Percentiles rank a stretch among this genome's conserved stretches.
Conservation (phyloP, 768 basidiomycete genomes). For the Agrocybe pediades region DNA sequence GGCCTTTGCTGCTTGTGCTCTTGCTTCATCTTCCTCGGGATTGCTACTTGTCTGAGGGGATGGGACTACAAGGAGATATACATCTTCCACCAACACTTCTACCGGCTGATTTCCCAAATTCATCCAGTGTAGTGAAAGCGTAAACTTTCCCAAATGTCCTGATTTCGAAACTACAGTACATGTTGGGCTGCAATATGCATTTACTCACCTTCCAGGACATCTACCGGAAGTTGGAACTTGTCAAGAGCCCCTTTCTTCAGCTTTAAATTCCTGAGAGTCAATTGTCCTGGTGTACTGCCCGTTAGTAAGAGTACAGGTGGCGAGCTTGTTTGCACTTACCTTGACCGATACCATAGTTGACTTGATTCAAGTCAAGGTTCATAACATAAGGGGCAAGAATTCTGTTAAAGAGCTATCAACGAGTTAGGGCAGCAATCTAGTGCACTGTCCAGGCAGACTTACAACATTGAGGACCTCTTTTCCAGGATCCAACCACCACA, state of each 20-base stretch:
- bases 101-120: conserved; percentile 89
- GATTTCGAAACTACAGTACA: neutral
- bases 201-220: conserved; percentile 85
- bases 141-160: conserved; percentile 88
- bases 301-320: conserved; percentile 8
- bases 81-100: conserved; percentile 89
- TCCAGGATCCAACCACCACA: conserved; percentile 90
- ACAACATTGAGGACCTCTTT: conserved; percentile 85
- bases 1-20: conserved; percentile 82
- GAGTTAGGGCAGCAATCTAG: neutral
- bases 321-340: conserved; percentile 39
- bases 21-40: conserved; percentile 81
- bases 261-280: conserved; percentile 77
- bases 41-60: conserved; percentile 68
- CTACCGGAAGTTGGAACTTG: conserved; percentile 93
- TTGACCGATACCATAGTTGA: conserved; percentile 91
- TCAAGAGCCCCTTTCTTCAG: conserved; percentile 94
- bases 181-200: neutral
- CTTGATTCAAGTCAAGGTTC: conserved; percentile 92
- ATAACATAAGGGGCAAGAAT: conserved; percentile 95
- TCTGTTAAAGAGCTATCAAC: conserved; percentile 76
- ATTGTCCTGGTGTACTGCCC: conserved; percentile 52
- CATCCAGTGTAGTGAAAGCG: conserved; percentile 86
- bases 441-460: conserved; percentile 24
- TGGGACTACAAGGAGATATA: conserved; percentile 91